Conservation (phyloP, 192 early-diverging fungal genomes). For the Allomyces macrogynus region DNA sequence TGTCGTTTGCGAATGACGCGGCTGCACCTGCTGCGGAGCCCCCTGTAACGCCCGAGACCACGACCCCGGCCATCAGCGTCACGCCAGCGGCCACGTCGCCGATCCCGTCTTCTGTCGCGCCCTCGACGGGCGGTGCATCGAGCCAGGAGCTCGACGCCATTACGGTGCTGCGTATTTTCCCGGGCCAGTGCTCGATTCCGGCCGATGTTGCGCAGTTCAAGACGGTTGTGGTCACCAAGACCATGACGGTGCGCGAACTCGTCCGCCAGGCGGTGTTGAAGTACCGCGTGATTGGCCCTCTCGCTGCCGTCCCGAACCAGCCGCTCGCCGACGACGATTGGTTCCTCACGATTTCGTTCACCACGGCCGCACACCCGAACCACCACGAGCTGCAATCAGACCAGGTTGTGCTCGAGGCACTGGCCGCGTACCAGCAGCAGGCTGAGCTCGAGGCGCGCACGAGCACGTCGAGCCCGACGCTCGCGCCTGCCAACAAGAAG, state of each 20-base stretch:
- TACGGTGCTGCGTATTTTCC: not conserved
- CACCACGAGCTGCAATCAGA: not conserved
- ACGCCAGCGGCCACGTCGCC: no score
- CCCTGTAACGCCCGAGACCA: no score
- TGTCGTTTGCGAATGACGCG: no score
- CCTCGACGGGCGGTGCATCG: no score
- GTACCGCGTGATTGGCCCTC: not conserved
- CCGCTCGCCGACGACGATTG: not conserved
- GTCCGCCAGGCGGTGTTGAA: not conserved
- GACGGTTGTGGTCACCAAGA: not conserved
- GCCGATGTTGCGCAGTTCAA: not conserved
- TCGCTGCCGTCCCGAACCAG: not conserved
- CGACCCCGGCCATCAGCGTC: no score
- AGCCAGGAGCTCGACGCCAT: not conserved
- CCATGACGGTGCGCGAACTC: not conserved
- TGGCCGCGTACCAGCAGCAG: not conserved
- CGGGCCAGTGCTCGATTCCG: not conserved
- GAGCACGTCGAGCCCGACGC: not conserved
- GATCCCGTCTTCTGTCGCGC: no score
- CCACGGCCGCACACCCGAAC: not conserved
- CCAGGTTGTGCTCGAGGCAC: not conserved
- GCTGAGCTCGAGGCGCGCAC: not conserved
- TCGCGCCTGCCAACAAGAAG: not conserved
- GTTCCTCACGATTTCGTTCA: not conserved
- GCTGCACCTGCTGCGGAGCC: no score